Evolutionary conservation across 306 rosid genomes (phyloP), one percentile per base, ranked within the genome.

Genomic region (Prunus armeniaca): DNA sequence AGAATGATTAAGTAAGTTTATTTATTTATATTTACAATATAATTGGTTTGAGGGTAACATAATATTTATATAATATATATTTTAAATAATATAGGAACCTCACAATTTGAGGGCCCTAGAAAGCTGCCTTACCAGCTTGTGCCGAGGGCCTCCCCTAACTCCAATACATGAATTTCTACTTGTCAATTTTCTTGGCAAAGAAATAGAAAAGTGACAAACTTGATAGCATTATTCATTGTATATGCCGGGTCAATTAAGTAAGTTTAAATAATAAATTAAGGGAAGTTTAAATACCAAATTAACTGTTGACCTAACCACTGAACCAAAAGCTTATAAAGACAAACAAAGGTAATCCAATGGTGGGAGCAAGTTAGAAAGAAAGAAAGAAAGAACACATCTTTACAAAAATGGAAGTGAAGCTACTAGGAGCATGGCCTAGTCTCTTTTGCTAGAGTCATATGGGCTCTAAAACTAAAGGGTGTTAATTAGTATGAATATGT

Each of bases 381-480:
- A 60, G 54, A 47, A 77, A 22, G 24, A n/a, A 19, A 30, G 19
- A 15, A 6, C n/a, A 28, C 12, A 30, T 8, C 14, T 8, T 12
- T 22, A 2, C 13, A 7, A 45, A 15, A 64, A 81, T 76, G 84
- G 75, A 76, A 65, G 74, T 81, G 28, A 76, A 76, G 70, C 49
- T 76, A 2, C 25, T 76, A 0, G 81, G 78, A 71, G 67, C 78
- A 28, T 76, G 77, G 82, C 82, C 72, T 14, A 78, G 82, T 25
- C 38, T 50, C n/a, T 71, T 71, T 24, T 55, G 66, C 25, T 78
- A 63, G 72, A 71, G 60, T 51, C 6, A 70, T 71, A 62, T 78
- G 82, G 82, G 82, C 72, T 71, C 77, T 78, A 28, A 72, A 78
- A 19, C 77, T 78, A 6, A 78, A 78, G 66, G 77, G 67, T 24